Base-by-base conservation (phyloP, 2,329 filamentous ascomycete genomes). In the Botrytis aclada region DNA sequence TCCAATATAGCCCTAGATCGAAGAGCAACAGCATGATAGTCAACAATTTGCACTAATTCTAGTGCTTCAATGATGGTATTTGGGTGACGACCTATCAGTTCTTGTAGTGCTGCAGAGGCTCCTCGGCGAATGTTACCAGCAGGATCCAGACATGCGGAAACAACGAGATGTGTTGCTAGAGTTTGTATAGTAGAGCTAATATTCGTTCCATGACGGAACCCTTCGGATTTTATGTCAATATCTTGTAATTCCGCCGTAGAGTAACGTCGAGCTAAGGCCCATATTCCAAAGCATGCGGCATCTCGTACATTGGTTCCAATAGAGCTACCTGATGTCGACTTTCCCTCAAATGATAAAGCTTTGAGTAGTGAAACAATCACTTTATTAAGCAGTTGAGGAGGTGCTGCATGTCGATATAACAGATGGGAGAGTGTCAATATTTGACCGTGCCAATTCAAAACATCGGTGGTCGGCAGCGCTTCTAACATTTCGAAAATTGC, bases 211-310 rank as follows among this genome's bases (percentile, higher is more conserved):
- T 61, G 29, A 45, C 14, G 10, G 20, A 61, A 58, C 4, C 56
- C 66, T 43, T 22, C 87, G 87, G 43, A n/a, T 43, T 32, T 32
- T 7, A 34, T 56, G 8, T 47, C 32, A 1, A 97, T 87, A 0
- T 85, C 84, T 18, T 92, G 85, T 10, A 98, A 86, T 81, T 98
- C 95, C 0, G 84, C 80, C 0, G 94, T 97, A 1, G 89, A 90
- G 78, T 98, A 99, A 71, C 95, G 91, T 72, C 96, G 88, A 34
- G 95, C 93, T 12, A 98, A 82, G 1, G 95, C 92, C 96, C 96
- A 99, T 37, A 98, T 91, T 10, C 96, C 96, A 81, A 98, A 99
- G 81, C 95, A 98, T 4, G 96, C 94, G 20, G 96, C 95, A 83
- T 99, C 96, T 64, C 96, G 89, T 25, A 99, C 95, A 77, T 97